phyloP scores from a whole-genome alignment of 2,329 filamentous ascomycete species.

The Pseudogymnoascus sp. region DNA sequence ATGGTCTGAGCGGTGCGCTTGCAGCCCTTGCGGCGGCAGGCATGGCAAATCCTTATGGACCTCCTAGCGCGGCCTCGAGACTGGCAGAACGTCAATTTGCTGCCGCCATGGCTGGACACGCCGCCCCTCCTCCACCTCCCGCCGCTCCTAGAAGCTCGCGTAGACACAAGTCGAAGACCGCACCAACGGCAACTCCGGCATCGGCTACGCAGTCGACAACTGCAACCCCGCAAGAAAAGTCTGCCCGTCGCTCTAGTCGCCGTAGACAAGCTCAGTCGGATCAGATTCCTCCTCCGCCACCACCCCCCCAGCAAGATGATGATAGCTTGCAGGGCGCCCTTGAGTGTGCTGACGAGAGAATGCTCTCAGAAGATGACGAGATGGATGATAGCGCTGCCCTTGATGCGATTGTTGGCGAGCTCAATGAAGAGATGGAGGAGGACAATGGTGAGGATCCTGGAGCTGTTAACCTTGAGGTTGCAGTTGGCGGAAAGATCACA shows the following conservation, averaged over 20 bases:
- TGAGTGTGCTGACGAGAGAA: conserved; percentile 89
- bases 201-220: conserved; percentile 35
- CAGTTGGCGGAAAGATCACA: conserved; percentile 76
- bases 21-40: conserved; percentile 70
- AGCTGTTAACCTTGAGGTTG: conserved; percentile 87
- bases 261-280: conserved; percentile 48
- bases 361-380: conserved; percentile 65
- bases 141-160: conserved; percentile 28
- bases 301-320: conserved; percentile 47
- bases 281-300: conserved; percentile 36
- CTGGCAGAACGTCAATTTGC: conserved; percentile 24
- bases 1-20: conserved; percentile 58
- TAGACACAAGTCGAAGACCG: conserved; percentile 38
- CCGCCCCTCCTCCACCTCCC: conserved; percentile 32
- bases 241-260: conserved; percentile 55
- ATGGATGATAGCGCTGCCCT: conserved; percentile 60
- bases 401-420: conserved; percentile 81
- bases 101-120: conserved; percentile 19
- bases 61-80: conserved; percentile 22
- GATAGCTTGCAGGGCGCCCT: conserved; percentile 62
- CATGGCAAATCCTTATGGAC: conserved; percentile 41
- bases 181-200: conserved; percentile 35
- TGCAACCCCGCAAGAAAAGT: conserved; percentile 48
- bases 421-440: conserved; percentile 77
- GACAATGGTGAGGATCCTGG: conserved; percentile 67